Base-by-base conservation (phyloP, 768 basidiomycete species). In the Suillus luteus region DNA sequence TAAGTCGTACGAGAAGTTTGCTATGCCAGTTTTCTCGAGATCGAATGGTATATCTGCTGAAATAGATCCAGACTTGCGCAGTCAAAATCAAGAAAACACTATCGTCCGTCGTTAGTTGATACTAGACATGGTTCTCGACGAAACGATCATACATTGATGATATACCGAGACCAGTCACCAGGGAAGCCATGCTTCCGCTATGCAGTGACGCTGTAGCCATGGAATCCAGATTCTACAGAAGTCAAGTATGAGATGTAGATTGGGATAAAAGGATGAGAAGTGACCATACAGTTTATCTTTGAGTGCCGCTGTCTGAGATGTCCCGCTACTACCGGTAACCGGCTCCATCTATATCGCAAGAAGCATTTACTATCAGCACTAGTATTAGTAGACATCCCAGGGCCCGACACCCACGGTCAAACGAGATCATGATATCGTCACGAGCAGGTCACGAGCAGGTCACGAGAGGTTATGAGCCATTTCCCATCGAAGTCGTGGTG, bases 81-180 rank as follows among this genome's bases (percentile, higher is more conserved):
- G 55, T 57, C 14, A 57, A 40, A 17, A 57, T 57, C 14, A 57
- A 40, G 15, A 57, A 57, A 57, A 27, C 55, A 10, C 55, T 57
- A 8, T 38, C 5, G 15, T 6, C 22, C 4, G 9, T 38, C 33
- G 10, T 54, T n/a, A 44, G 43, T 44, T 1, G 43, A 44, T 15
- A 24, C 24, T n/a, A 57, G 55, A 57, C 24, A 22, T 15, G 15
- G 14, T 6, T 52, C 15, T 33, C 9, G 19, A 40, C 14, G 24
- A 17, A 15, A 57, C 51, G 15, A 24, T 24, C 55, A 2, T 10
- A 57, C 55, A 27, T 57, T 24, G 14, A 57, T 40, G 55, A 57
- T 57, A 57, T 40, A 57, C 38, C 38, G 9, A 57, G 37, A 40
- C 55, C 55, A 9, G 55, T 57, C 37, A 57, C 40, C 22, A 57